Percentiles rank a stretch among this genome's conserved stretches.
These are phyloP conservation scores for Solanum clarkiae DNA, from an alignment of 257 asterid species.

Conservation along the genomic window DNA sequence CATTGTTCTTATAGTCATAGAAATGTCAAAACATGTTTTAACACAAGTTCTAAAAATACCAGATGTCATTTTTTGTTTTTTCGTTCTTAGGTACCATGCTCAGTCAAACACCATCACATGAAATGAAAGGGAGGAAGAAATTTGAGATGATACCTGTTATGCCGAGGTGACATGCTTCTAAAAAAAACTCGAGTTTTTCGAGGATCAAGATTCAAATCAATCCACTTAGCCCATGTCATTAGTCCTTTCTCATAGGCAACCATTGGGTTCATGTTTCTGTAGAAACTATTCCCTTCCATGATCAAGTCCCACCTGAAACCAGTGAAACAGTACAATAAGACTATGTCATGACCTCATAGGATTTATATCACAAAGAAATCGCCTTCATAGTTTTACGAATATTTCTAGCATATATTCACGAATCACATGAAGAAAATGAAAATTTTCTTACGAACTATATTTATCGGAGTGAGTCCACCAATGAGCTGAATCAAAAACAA, in stretches of 20 bases:
- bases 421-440: not conserved
- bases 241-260: conserved; percentile 75
- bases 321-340: not conserved
- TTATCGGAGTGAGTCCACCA: conserved; percentile 91
- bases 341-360: not conserved
- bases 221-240: conserved; percentile 77
- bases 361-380: not conserved
- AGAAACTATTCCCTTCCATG: conserved; percentile 64
- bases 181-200: conserved; percentile 52
- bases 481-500: conserved; percentile 88
- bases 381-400: not conserved
- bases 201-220: conserved; percentile 74
- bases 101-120: not conserved
- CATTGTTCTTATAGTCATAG: not conserved
- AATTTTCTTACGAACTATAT: conserved; percentile 53
- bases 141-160: conserved; percentile 36
- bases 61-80: not conserved
- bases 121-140: not conserved
- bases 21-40: not conserved
- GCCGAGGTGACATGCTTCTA: conserved; percentile 82
- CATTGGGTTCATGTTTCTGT: conserved; percentile 43
- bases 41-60: not conserved
- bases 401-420: not conserved
- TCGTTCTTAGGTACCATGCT: not conserved
- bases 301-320: conserved; percentile 65